Conservation (phyloP, 768 basidiomycete genomes). For the Leccinum incarnatum region DNA sequence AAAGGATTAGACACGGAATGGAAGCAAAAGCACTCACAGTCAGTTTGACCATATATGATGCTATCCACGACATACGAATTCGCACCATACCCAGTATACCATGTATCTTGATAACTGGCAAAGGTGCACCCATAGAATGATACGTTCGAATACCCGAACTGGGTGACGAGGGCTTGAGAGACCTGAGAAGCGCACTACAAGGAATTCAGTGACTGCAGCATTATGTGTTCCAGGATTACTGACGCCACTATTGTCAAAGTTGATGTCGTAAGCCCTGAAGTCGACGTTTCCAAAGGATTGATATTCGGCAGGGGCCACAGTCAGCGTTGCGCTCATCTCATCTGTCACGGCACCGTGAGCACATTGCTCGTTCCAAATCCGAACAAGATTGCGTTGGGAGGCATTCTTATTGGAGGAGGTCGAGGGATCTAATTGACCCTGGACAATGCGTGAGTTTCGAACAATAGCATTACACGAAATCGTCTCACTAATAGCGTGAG, state of each 20-base stretch:
- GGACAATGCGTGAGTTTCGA: slow-evolving; percentile 1
- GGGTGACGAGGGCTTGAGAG: slow-evolving; percentile 59
- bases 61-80: slow-evolving; percentile 62
- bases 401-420: slow-evolving; percentile 41
- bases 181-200: slow-evolving; percentile 39
- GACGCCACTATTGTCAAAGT: slow-evolving; percentile 67
- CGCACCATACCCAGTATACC: slow-evolving; percentile 59
- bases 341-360: slow-evolving; percentile 48
- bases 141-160: slow-evolving; percentile 63
- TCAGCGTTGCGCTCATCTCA: slow-evolving; percentile 55
- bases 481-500: slow-evolving; percentile 51
- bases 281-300: slow-evolving; percentile 52
- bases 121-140: slow-evolving; percentile 65
- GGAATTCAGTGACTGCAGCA: neutral
- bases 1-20: neutral
- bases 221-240: neutral
- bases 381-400: slow-evolving; percentile 47
- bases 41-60: slow-evolving; percentile 63
- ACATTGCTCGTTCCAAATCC: slow-evolving; percentile 49
- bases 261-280: slow-evolving; percentile 65
- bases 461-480: neutral
- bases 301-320: slow-evolving; percentile 52
- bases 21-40: slow-evolving; percentile 42
- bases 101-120: slow-evolving; percentile 33
- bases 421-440: slow-evolving; percentile 51